These are phyloP conservation scores for Syncephalastrum sp. DNA, from an alignment of 371 early-diverging fungal species.

Conservation along the genomic window DNA sequence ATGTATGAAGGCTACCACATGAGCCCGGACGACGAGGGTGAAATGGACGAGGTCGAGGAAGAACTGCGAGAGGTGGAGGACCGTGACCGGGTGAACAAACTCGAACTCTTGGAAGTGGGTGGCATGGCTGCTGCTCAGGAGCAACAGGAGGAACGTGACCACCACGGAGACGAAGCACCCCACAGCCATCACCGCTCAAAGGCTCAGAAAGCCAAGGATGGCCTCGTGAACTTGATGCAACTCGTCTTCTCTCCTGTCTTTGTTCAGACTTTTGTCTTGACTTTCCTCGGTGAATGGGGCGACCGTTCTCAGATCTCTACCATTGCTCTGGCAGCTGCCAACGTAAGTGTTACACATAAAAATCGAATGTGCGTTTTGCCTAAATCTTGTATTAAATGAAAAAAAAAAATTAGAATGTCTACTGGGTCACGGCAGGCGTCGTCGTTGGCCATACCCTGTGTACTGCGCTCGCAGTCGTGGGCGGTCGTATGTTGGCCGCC, in stretches of 20 bases:
- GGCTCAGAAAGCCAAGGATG: conserved; percentile 38
- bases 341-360: conserved; percentile 47
- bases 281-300: conserved; percentile 97
- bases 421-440: conserved; percentile 85
- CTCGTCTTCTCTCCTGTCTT: conserved; percentile 87
- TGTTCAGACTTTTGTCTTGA: conserved; percentile 92
- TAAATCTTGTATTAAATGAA: neutral
- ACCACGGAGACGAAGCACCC: neutral
- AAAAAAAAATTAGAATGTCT: conserved; percentile 47
- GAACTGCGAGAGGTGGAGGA: conserved; percentile 83
- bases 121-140: conserved; percentile 24
- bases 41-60: conserved; percentile 84
- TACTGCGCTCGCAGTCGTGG: conserved; percentile 90
- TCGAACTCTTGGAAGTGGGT: conserved; percentile 52
- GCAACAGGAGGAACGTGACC: conserved; percentile 7
- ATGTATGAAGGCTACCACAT: conserved; percentile 82
- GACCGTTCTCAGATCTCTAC: conserved; percentile 94
- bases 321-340: conserved; percentile 92
- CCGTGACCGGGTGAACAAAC: conserved; percentile 53
- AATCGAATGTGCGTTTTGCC: neutral
- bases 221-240: conserved; percentile 61
- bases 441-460: conserved; percentile 90
- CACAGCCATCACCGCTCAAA: conserved; percentile 7
- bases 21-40: conserved; percentile 86
- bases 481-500: conserved; percentile 88